Conservation (phyloP, 345 rosid species). For the Linum trigynum region DNA sequence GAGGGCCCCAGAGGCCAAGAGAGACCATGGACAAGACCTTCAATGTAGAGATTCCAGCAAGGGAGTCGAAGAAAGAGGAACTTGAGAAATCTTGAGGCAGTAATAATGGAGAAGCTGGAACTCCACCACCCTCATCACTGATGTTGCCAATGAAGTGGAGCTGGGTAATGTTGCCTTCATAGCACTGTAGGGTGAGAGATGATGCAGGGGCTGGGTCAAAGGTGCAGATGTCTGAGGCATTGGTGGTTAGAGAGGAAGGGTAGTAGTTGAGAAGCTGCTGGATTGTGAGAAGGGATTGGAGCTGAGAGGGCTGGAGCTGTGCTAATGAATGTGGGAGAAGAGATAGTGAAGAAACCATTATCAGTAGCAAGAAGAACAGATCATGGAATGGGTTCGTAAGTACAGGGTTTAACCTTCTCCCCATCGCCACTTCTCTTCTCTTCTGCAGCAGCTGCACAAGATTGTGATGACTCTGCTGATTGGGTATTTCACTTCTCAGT, state of each 20-base stretch:
- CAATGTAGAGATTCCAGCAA: constrained; percentile 30
- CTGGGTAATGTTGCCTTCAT: constrained; percentile 46
- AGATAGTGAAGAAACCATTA: not conserved
- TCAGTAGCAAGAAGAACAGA: not conserved
- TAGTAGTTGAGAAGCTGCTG: constrained; percentile 32
- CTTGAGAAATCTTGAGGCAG: constrained; percentile 24
- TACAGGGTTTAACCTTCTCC: no score
- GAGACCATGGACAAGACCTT: constrained; percentile 56
- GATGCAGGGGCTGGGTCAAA: constrained; percentile 24
- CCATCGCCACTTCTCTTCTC: no score
- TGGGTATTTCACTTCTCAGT: no score
- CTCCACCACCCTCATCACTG: not conserved
- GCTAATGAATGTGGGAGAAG: constrained; percentile 17
- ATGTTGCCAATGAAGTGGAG: constrained; percentile 41
- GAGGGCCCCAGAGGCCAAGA: constrained; percentile 39
- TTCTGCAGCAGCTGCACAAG: no score
- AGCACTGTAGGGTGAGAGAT: constrained; percentile 40
- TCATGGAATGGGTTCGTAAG: no score
- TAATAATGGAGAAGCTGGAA: constrained; percentile 14
- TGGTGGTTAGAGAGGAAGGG: constrained; percentile 26
- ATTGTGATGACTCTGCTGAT: no score
- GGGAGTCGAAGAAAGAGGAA: constrained; percentile 25
- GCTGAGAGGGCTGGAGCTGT: constrained; percentile 20
- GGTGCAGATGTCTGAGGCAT: constrained; percentile 32
- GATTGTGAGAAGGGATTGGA: constrained; percentile 9